Evolutionary conservation across 108 stramenopile genomes (phyloP), one percentile per base, ranked within the genome.

Genomic region (Schizochytrium sp.): DNA sequence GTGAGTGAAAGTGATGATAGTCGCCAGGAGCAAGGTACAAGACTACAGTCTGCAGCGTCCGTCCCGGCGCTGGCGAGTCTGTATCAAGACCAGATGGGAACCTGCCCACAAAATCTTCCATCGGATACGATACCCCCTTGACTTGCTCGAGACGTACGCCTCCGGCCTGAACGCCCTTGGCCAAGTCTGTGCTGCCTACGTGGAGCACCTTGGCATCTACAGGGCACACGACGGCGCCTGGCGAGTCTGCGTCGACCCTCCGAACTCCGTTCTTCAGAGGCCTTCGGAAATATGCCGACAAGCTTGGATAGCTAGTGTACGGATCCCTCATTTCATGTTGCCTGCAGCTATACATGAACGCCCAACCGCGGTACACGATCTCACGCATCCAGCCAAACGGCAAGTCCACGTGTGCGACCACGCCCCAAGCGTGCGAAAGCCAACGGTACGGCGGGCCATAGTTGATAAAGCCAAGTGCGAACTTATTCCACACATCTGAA

Each of bases 151-250:
- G 45, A 25, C 25, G n/a, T 12, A 53, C 25, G 19, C 76, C 76
- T 53, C 48, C 45, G 5, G 45, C 51, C 76, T 83, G 2, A 18
- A 69, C 34, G 2, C 34, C 63, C 14, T 14, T 23, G 2, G 12
- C 51, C 51, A 83, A 16, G 45, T 83, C 76, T 16, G 51, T 53
- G 25, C 23, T 83, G 18, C 23, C 76, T 0, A 83, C 76, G 51
- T 83, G 76, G 12, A 83, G 76, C 45, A 83, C 76, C 51, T 83
- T 83, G 76, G 76, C 76, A 34, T 83, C 76, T 12, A 53, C 76
- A 4, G 76, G 76, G 76, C 76, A 21, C 48, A 83, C 51, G 12
- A 83, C 48, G 51, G 23, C 51, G n/a, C 76, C 76, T 21, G 76
- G 76, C 10, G 76, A 83, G 76, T 83, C 76, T 6, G 76, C 76